Base-by-base conservation (phyloP, 352 stramenopile genomes). In the Nothophytophthora sp. region DNA sequence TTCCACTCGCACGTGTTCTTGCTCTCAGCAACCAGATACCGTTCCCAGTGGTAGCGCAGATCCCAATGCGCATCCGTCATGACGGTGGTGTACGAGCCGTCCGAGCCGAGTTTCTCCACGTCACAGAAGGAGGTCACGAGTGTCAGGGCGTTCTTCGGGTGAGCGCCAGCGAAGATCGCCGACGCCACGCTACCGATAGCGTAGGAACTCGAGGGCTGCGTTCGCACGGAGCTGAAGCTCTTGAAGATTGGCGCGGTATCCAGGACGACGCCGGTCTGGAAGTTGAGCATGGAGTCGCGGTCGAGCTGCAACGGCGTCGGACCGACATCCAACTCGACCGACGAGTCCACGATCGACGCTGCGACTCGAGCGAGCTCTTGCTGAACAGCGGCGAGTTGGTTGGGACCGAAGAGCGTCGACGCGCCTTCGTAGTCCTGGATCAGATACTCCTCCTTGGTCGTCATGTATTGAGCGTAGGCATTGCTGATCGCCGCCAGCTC, bases 381-480 rank as follows among this genome's bases (percentile, higher is more conserved):
- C 25, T 77, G 69, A 22, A 84, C 30, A 6, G 67, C 76, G 12
- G 37, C 55, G 12, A 87, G 45, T 46, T 86, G 70, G 37, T 86
- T 83, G 2, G 74, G 70, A 12, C 76, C 76, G 41, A 86, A 86
- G 28, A 81, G 56, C 15, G 74, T 86, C n/a, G 72, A 86, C 29
- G 74, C 74, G 18, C 74, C 74, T 58, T 86, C 74, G 50, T 87
- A 87, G 50, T 83, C 44, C 55, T 87, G 76, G 15, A 33, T 47
- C 13, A 48, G 27, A 51, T 87, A 87, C 56, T 87, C 76, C 13
- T 86, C 74, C 6, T 48, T 43, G 0, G 76, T 86, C 28, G 74
- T 75, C 30, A 83, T 47, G 53, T 87, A 87, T 41, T 70, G 63
- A 20, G 68, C 64, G 59, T 87, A 86, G 6, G 53, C 72, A 55